Percentiles rank a stretch among this genome's conserved stretches.
These are phyloP conservation scores for Logfia minima DNA, from an alignment of 129 eudicot species.

Conservation along the genomic window DNA sequence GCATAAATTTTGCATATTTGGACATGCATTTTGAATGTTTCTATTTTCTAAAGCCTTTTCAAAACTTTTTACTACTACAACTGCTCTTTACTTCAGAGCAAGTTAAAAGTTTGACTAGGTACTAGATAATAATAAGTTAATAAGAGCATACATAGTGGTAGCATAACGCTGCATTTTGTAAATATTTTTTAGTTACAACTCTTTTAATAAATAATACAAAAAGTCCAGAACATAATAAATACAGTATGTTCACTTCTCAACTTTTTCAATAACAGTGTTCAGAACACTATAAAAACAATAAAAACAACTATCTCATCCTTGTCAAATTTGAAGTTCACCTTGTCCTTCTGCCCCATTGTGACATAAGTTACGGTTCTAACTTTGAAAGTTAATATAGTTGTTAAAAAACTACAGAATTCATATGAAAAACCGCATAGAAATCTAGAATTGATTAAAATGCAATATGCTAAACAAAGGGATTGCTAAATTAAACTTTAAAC, in stretches of 20 bases:
- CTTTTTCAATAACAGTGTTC: no score
- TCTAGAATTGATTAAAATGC: slow-evolving; percentile 13
- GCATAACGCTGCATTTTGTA: no score
- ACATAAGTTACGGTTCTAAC: neutral
- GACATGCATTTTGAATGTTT: slow-evolving; percentile 10
- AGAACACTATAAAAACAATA: no score
- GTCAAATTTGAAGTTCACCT: neutral
- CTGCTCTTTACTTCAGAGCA: neutral
- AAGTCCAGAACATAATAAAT: no score
- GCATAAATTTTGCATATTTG: slow-evolving; percentile 19
- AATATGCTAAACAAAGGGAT: slow-evolving; percentile 12
- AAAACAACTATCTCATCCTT: no score
- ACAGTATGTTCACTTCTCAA: no score
- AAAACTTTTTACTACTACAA: neutral
- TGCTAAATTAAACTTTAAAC: slow-evolving; percentile 17
- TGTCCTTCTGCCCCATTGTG: neutral
- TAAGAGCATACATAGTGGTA: no score
- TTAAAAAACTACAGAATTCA: slow-evolving; percentile 2
- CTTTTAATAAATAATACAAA: no score
- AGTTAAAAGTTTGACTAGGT: neutral
- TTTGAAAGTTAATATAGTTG: neutral
- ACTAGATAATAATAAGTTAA: no score
- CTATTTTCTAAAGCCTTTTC: neutral
- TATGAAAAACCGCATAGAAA: slow-evolving; percentile 6
- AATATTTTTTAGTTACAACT: no score